Base-by-base conservation (phyloP, 2,329 filamentous ascomycete species). In the Furcasterigmium furcatum region DNA sequence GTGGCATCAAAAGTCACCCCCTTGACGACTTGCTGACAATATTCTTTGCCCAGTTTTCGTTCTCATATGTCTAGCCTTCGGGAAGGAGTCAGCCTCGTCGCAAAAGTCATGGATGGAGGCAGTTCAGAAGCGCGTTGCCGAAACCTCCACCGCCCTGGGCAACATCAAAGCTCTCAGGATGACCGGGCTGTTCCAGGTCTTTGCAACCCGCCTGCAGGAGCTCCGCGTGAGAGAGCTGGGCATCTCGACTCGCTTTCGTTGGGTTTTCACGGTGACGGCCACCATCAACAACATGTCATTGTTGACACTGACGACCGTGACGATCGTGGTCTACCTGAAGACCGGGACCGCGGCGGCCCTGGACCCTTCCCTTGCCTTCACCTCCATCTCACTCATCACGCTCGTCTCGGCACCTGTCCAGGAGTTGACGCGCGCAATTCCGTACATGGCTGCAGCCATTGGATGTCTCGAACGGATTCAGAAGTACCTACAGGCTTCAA, bases 121-220 rank as follows among this genome's bases (percentile, higher is more conserved):
- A 9, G 73, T 76, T 13, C 66, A 79, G 52, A 61, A 60, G 22
- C 69, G 76, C 4, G 69, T 79, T 20, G 71, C 67, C 13, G 67
- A 67, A 16, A 79, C 74, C 1, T 63, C 71, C 4, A 64, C 65
- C 4, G 70, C 75, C 55, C 61, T 79, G 1, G 67, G 66, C 7
- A 70, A 68, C 16, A 76, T 80, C 61, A 78, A 76, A 51, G 69
- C 68, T 13, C 64, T 78, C 46, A 79, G 77, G 53, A 70, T 79
- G 51, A 63, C 71, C 1, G 76, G 74, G 0, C 52, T 79, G 10
- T 68, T 66, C 25, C 58, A 68, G n/a, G 64, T 65, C 10, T 71
- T 54, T 62, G 57, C 54, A 21, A 19, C 42, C 3, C 47, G 50
- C 7, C 49, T 60, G 16, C 43, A 53, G 1, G 45, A 48, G 6